Conservation (phyloP, 768 basidiomycete species). For the Agrocybe pediades region DNA sequence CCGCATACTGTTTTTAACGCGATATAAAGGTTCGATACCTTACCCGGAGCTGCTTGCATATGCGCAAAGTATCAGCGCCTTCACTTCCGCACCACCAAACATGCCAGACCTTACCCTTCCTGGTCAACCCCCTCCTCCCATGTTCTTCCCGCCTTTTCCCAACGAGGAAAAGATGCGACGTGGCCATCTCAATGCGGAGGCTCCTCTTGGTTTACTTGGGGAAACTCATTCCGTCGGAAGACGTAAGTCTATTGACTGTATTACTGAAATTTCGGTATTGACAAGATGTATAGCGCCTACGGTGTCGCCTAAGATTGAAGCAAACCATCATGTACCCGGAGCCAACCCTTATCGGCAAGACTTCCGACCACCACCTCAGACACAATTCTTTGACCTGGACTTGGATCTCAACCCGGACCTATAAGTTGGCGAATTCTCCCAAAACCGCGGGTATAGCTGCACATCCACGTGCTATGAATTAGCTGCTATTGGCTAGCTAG, state of each 20-base stretch:
- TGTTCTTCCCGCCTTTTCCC: slow-evolving; percentile 90
- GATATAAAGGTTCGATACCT: slow-evolving; percentile 64
- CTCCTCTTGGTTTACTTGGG: slow-evolving; percentile 74
- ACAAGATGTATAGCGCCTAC: slow-evolving; percentile 51
- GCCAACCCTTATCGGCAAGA: slow-evolving; percentile 76
- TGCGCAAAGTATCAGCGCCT: slow-evolving; percentile 82
- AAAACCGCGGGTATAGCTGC: neutral
- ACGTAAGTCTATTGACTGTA: slow-evolving; percentile 43
- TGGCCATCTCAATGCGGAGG: slow-evolving; percentile 78
- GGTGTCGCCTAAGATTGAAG: slow-evolving; percentile 54
- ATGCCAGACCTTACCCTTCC: slow-evolving; percentile 75
- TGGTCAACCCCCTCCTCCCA: slow-evolving; percentile 72
- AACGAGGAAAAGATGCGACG: slow-evolving; percentile 91
- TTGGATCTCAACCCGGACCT: slow-evolving; percentile 85
- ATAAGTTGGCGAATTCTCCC: slow-evolving; percentile 27
- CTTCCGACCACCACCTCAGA: slow-evolving; percentile 56
- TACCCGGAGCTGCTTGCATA: slow-evolving; percentile 84
- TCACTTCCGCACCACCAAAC: slow-evolving; percentile 87
- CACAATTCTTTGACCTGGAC: slow-evolving; percentile 76
- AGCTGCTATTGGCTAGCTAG: too few species aligned
- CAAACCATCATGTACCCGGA: slow-evolving; percentile 50
- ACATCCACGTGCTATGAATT: neutral
- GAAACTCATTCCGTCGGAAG: slow-evolving; percentile 83
- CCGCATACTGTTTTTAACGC: neutral
- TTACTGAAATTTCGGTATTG: slow-evolving; percentile 4